These are phyloP conservation scores for Tricholoma saponaceum DNA, from an alignment of 768 basidiomycete species.

Conservation along the genomic window DNA sequence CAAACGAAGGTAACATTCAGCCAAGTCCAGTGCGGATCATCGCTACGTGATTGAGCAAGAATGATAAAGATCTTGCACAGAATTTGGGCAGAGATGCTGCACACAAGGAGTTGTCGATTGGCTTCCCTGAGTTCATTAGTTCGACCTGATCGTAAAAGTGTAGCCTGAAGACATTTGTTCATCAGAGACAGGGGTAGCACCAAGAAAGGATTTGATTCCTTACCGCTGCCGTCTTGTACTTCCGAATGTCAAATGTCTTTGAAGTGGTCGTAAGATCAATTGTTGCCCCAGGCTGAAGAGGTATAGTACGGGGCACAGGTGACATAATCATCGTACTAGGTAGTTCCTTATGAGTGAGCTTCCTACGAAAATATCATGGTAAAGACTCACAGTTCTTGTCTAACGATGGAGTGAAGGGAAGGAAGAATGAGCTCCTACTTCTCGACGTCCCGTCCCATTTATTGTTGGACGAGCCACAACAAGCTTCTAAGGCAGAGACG, in stretches of 20 bases:
- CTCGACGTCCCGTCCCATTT: neutral
- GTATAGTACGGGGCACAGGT: neutral
- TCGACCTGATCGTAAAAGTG: conserved; percentile 10
- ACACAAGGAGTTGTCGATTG: conserved; percentile 9
- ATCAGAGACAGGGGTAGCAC: neutral
- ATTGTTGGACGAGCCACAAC: neutral
- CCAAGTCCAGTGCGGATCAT: conserved; percentile 30
- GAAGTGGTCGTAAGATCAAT: conserved; percentile 1
- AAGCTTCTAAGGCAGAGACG: neutral
- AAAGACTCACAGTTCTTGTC: neutral
- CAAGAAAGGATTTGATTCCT: neutral
- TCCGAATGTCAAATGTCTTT: conserved; percentile 12
- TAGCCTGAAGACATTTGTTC: conserved; percentile 6
- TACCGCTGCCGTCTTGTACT: conserved; percentile 16
- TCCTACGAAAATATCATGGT: neutral
- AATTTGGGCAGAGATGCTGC: conserved; percentile 24
- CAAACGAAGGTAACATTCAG: conserved; percentile 31
- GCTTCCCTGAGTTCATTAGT: conserved; percentile 10
- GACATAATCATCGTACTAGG: neutral
- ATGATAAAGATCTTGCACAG: conserved; percentile 26
- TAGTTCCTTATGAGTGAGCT: neutral
- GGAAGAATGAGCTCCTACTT: neutral
- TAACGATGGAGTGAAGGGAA: neutral
- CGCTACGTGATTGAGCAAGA: conserved; percentile 18
- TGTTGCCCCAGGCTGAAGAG: neutral